Percentiles rank a stretch among this genome's conserved stretches.
Conservation (phyloP, 805 yeast genomes). For the Teunomyces lycoperdinae region DNA sequence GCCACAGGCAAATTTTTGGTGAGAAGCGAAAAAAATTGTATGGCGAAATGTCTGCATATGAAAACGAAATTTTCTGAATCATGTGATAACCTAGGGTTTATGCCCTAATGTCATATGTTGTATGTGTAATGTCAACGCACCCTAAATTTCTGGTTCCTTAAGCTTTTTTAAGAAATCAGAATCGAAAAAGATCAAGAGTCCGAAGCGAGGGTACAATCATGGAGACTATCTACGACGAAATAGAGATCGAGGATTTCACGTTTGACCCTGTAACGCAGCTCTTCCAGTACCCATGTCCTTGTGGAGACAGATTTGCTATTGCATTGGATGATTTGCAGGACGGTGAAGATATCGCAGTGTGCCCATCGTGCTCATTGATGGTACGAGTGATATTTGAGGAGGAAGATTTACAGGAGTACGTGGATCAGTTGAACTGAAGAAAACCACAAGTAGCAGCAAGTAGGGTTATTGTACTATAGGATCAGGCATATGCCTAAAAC, state of each 20-base stretch:
- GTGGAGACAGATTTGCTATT: constrained; percentile 93
- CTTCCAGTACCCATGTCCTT: constrained; percentile 95
- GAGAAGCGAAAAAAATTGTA: neutral
- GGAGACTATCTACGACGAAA: constrained; percentile 81
- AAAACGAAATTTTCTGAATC: neutral
- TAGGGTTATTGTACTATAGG: neutral
- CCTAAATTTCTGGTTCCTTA: neutral
- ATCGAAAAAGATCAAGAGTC: neutral
- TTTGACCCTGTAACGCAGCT: constrained; percentile 79
- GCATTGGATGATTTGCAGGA: constrained; percentile 79
- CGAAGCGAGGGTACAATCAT: constrained; percentile 20
- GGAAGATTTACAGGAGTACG: constrained; percentile 49
- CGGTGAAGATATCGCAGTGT: constrained; percentile 92
- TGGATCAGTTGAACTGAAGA: neutral
- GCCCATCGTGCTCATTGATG: constrained; percentile 95
- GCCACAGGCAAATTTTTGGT: neutral
- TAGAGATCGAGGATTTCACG: constrained; percentile 95
- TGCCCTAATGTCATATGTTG: constrained; percentile 7
- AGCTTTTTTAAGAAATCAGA: neutral
- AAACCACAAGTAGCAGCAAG: neutral
- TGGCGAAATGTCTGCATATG: neutral
- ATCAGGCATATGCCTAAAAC: neutral
- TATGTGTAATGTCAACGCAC: neutral
- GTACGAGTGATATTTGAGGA: constrained; percentile 85
- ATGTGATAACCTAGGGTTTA: constrained; percentile 7